A percentile compares a stretch with the other conserved stretches of the same genome.
Evolutionary conservation across 148 eudicot species (phyloP).

Genomic region (Arctostaphylos glauca): DNA sequence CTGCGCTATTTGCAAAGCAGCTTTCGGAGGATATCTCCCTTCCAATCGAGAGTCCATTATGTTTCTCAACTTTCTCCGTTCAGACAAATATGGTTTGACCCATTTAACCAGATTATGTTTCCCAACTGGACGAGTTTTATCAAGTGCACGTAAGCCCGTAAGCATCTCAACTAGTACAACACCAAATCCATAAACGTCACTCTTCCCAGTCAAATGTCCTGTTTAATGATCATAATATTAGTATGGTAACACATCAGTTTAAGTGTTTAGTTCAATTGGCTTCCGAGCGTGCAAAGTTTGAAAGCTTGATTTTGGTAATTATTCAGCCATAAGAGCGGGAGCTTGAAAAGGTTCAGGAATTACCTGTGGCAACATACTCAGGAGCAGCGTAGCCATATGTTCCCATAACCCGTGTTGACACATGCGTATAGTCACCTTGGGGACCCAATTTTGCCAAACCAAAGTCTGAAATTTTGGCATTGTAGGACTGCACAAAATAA

Average conservation of each 20-base stretch:
- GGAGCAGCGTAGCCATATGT: constrained; percentile 91
- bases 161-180: constrained; percentile 68
- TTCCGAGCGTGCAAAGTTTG: not conserved
- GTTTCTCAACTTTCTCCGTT: constrained; percentile 48
- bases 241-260: not conserved
- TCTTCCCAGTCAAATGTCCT: constrained; percentile 86
- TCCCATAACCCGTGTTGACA: constrained; percentile 77
- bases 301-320: not conserved
- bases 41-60: constrained; percentile 70
- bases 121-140: constrained; percentile 18
- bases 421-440: constrained; percentile 56
- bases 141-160: constrained; percentile 24
- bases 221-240: constrained; percentile 23
- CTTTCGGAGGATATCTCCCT: constrained; percentile 66
- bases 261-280: too few species aligned
- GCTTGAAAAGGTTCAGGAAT: not conserved
- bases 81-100: constrained; percentile 24
- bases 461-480: constrained; percentile 80
- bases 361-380: constrained; percentile 85
- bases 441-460: constrained; percentile 82
- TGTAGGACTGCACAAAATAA: constrained; percentile 47
- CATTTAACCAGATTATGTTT: constrained; percentile 16
- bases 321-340: not conserved
- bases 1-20: constrained; percentile 53
- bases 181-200: constrained; percentile 85